A percentile compares a stretch with the other conserved stretches of the same genome.
These are phyloP conservation scores for Picea sitchensis DNA, from an alignment of 75 land plant species.

Conservation along the genomic window DNA sequence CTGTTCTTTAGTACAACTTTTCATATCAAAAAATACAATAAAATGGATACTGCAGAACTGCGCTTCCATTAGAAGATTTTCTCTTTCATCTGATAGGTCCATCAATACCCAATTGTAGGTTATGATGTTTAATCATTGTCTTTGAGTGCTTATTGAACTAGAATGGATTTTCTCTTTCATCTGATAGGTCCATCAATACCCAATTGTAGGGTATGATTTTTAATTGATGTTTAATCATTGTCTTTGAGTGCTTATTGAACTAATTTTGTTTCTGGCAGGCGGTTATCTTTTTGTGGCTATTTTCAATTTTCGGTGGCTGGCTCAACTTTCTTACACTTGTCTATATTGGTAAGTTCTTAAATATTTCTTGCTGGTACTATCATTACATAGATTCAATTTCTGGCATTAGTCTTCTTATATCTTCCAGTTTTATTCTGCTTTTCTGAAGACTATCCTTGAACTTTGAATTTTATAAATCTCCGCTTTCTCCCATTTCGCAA, in stretches of 20 bases:
- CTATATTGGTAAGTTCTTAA: conserved; percentile 46
- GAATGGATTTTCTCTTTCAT: too few species aligned
- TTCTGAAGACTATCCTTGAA: too few species aligned
- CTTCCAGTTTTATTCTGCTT: background rate
- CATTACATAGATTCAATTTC: too few species aligned
- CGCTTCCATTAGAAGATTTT: too few species aligned
- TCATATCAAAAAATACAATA: background rate
- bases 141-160: background rate
- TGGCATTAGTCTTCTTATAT: background rate
- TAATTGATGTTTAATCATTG: background rate
- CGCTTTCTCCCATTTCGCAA: conserved; percentile 15
- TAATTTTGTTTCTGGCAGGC: conserved; percentile 31
- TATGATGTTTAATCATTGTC: background rate
- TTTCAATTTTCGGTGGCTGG: conserved; percentile 54
- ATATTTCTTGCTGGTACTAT: background rate
- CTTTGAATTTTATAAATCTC: background rate
- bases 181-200: background rate
- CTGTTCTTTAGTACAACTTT: too few species aligned
- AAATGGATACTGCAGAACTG: too few species aligned
- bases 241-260: background rate
- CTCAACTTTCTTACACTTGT: conserved; percentile 60
- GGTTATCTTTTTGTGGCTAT: conserved; percentile 35
- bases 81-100: too few species aligned
- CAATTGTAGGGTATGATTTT: background rate
- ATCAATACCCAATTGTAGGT: background rate